Evolutionary conservation across 257 asterid species (phyloP).

Genomic region (Solanum acaule): DNA sequence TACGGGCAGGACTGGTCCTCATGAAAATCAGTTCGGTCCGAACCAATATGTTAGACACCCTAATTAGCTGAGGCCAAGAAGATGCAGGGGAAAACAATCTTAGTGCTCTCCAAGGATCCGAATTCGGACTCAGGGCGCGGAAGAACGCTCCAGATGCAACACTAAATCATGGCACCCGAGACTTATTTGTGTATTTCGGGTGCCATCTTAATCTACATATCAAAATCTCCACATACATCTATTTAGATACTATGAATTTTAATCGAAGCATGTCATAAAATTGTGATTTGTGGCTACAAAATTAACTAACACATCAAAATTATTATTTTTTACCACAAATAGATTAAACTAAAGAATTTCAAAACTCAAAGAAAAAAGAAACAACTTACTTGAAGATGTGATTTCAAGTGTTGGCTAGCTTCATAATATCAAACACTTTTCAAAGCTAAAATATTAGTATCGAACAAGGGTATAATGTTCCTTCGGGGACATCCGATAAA

Average conservation of each 20-base stretch:
- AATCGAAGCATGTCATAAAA: background rate
- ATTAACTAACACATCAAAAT: background rate
- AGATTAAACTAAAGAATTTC: background rate
- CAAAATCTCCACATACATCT: background rate
- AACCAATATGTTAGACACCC: background rate
- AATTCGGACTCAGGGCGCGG: background rate
- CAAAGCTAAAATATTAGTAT: background rate
- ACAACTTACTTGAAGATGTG: background rate
- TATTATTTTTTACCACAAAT: background rate
- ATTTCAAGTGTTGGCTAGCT: background rate
- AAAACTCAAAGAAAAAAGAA: background rate
- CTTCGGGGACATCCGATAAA: background rate
- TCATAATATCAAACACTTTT: background rate
- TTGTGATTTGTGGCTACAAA: background rate
- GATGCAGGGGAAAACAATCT: background rate
- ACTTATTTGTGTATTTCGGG: background rate
- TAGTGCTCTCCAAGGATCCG: background rate
- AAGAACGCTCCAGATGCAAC: no score
- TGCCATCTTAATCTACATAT: background rate
- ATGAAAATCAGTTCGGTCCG: background rate
- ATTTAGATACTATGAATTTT: background rate
- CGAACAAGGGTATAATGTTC: background rate
- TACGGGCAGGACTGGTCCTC: background rate
- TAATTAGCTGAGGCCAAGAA: background rate
- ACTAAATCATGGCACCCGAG: background rate